Conservation (phyloP, 2,329 filamentous ascomycete genomes). For the Akanthomyces dipterigenus region DNA sequence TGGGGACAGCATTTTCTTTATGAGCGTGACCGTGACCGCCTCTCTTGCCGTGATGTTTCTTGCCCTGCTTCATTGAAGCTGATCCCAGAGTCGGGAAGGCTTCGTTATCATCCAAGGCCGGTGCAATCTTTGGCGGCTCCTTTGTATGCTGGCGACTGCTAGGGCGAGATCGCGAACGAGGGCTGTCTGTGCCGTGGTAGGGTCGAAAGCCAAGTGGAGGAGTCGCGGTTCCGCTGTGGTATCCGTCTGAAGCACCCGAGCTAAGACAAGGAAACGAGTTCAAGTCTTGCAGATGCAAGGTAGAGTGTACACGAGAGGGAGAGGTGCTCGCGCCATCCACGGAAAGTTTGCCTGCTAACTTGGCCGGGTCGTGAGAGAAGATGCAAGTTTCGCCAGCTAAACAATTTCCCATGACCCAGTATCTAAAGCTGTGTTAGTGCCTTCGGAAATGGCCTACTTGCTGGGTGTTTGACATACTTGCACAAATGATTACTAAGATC, state of each 20-base stretch:
- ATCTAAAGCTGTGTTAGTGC: constrained; percentile 43
- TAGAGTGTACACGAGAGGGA: constrained; percentile 55
- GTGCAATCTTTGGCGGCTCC: constrained; percentile 58
- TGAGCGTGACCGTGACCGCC: constrained; percentile 68
- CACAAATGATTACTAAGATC: constrained; percentile 93
- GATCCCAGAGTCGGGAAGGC: constrained; percentile 88
- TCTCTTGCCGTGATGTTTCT: constrained; percentile 90
- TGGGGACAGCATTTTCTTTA: constrained; percentile 63
- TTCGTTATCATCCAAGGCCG: constrained; percentile 86
- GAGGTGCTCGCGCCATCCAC: constrained; percentile 63
- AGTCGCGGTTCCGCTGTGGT: constrained; percentile 46
- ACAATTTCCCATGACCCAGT: constrained; percentile 94
- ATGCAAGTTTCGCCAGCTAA: constrained; percentile 90
- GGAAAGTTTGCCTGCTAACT: constrained; percentile 74
- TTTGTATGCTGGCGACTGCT: constrained; percentile 65
- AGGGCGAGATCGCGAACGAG: constrained; percentile 72
- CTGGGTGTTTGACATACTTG: constrained; percentile 66
- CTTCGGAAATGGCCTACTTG: too few species aligned
- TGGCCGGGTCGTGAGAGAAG: constrained; percentile 91
- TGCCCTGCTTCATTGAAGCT: constrained; percentile 65
- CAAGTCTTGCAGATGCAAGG: constrained; percentile 75
- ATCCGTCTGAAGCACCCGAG: constrained; percentile 46
- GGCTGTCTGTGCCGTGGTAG: constrained; percentile 53
- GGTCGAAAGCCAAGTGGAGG: constrained; percentile 66
- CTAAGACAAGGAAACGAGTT: constrained; percentile 77